Evolutionary conservation across 371 early-diverging fungal genomes (phyloP).

Genomic region (Mucor racemosus): DNA sequence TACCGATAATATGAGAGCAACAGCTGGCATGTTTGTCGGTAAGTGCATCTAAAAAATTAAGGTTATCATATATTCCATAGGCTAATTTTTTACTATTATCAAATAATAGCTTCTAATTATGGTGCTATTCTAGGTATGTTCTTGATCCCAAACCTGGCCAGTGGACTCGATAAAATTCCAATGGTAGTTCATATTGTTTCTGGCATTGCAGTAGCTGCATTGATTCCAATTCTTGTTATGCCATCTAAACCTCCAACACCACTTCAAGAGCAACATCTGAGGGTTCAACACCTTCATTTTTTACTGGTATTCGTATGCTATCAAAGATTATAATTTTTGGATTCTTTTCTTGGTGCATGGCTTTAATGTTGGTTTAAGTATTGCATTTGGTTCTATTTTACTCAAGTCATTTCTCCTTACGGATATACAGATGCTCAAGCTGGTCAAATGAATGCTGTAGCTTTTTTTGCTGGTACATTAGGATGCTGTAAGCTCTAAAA

Average conservation of each 20-base stretch:
- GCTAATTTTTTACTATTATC: neutral
- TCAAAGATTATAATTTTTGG: conserved; percentile 47
- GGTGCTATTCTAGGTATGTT: conserved; percentile 64
- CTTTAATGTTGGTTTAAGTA: conserved; percentile 54
- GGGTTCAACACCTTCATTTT: conserved; percentile 36
- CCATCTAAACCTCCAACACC: conserved; percentile 54
- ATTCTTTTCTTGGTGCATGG: conserved; percentile 49
- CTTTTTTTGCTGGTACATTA: conserved; percentile 43
- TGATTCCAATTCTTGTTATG: conserved; percentile 44
- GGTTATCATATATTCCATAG: neutral
- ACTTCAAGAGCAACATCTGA: conserved; percentile 29
- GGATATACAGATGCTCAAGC: conserved; percentile 60
- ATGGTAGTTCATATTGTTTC: conserved; percentile 43
- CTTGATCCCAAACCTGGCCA: conserved; percentile 58
- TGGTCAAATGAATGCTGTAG: conserved; percentile 44
- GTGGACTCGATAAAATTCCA: conserved; percentile 37
- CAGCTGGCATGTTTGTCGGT: conserved; percentile 66
- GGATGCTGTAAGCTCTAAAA: conserved; percentile 40
- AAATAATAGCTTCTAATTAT: conserved; percentile 52
- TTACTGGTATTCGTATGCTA: conserved; percentile 40
- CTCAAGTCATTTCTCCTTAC: conserved; percentile 53
- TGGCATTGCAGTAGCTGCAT: conserved; percentile 36
- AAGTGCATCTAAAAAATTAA: conserved; percentile 3
- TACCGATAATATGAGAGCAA: conserved; percentile 63
- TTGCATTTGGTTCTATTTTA: conserved; percentile 54